These are phyloP conservation scores for Neoscytalidium dimidiatum DNA, from an alignment of 2,329 filamentous ascomycete species.

Conservation along the genomic window DNA sequence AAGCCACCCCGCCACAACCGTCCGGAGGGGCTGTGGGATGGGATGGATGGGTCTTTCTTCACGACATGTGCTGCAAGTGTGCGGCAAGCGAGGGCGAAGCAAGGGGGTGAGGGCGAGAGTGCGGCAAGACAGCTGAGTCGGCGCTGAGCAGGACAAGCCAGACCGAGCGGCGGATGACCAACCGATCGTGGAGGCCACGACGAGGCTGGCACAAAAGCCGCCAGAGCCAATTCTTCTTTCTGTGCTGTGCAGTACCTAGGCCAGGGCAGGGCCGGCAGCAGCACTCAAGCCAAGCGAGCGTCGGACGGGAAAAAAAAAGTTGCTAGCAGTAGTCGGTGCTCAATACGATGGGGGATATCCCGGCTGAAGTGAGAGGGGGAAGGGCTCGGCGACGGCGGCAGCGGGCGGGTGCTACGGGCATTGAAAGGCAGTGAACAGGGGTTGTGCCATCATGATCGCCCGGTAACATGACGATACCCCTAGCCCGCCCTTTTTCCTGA, in stretches of 20 bases:
- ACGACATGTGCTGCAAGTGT: not conserved
- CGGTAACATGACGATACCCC: no score
- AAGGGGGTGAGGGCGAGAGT: not conserved
- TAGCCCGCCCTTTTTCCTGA: no score
- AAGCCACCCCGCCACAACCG: constrained; percentile 10
- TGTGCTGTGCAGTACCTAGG: not conserved
- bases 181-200: not conserved
- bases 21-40: not conserved
- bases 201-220: not conserved
- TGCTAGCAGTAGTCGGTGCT: not conserved
- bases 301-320: not conserved
- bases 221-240: not conserved
- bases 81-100: not conserved
- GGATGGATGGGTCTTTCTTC: not conserved
- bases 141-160: not conserved
- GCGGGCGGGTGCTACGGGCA: not conserved
- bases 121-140: not conserved
- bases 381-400: not conserved
- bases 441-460: no score
- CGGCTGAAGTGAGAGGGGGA: not conserved
- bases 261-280: not conserved
- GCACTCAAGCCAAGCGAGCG: not conserved
- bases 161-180: not conserved
- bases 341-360: not conserved
- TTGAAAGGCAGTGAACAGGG: no score